Base-by-base conservation (phyloP, 345 rosid species). In the Cardiospermum halicacabum region DNA sequence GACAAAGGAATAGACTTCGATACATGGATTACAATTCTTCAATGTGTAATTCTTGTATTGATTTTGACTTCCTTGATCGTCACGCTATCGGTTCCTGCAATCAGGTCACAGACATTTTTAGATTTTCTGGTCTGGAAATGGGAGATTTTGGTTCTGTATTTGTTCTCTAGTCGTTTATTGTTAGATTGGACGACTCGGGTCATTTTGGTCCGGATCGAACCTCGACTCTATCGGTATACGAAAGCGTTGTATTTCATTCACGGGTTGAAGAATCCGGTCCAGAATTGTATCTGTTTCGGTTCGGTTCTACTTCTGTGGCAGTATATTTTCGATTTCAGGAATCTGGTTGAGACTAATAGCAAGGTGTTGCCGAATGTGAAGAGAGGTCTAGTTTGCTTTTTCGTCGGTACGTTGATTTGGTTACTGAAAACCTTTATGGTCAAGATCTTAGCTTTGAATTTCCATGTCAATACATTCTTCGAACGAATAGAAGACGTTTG, bases 111-210 rank as follows among this genome's bases (percentile, higher is more conserved):
- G 48, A 71, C 22, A 56, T 39, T 80, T 30, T 73, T 77, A 71
- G 87, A 75, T 69, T 81, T 83, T 66, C 76, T 73, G 2, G 34
- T 80, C 2, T 83, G 87, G 82, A 80, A 80, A 53, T 83, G 84
- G 87, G 81, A 75, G 66, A 24, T 78, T 6, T 49, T 80, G 79
- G 69, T 70, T 67, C 50, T 80, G 58, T 72, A 76, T 8, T 26
- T 80, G 2, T 67, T 83, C 42, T 80, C 73, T 55, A 83, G 88
- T 18, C 72, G 68, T 53, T 69, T 74, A 36, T 64, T 76, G 45
- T 80, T 83, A 1, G 79, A 73, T 49, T 80, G 79, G 75, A 71
- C 30, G 45, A 70, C 78, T 37, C 75, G 69, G 24, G 5, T 83
- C 40, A 65, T 53, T n/a, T 80, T 83, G 31, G 54, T 78, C 69